phyloP scores from a whole-genome alignment of 2,329 filamentous ascomycete genomes.

The Colletotrichum tabaci region DNA sequence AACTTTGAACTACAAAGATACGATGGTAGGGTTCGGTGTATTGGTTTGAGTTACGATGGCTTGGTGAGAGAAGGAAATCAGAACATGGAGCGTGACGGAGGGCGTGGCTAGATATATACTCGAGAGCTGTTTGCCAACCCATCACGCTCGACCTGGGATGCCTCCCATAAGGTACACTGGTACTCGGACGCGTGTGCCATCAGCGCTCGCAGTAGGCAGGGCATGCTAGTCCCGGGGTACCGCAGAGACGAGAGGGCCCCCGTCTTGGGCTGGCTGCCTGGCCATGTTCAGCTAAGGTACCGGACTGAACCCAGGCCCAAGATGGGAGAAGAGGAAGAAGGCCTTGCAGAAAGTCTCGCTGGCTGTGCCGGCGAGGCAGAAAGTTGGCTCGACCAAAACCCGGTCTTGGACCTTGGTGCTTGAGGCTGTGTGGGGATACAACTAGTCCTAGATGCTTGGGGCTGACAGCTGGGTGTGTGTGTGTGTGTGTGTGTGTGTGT shows the following conservation, averaged over 20 bases:
- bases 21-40: neutral
- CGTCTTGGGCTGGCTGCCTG: slow-evolving; percentile 23
- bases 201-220: slow-evolving; percentile 32
- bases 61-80: slow-evolving; percentile 2
- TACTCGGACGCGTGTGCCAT: slow-evolving; percentile 26
- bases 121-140: slow-evolving; percentile 2
- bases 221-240: slow-evolving; percentile 19
- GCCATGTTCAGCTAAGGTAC: slow-evolving; percentile 21
- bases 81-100: neutral
- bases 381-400: slow-evolving; percentile 22
- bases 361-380: slow-evolving; percentile 25
- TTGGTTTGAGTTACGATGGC: neutral
- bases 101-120: slow-evolving; percentile 32
- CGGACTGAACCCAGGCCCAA: neutral
- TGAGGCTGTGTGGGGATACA: slow-evolving; percentile 11
- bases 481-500: slow-evolving; percentile 3
- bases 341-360: slow-evolving; percentile 30
- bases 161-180: slow-evolving; percentile 30
- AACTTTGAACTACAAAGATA: slow-evolving; percentile 3
- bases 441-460: slow-evolving; percentile 6
- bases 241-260: slow-evolving; percentile 10
- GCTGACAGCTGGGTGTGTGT: slow-evolving; percentile 14
- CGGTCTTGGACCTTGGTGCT: slow-evolving; percentile 9
- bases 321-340: neutral
- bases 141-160: slow-evolving; percentile 18